phyloP scores from a whole-genome alignment of 345 rosid genomes.

The Ceriops decandra region DNA sequence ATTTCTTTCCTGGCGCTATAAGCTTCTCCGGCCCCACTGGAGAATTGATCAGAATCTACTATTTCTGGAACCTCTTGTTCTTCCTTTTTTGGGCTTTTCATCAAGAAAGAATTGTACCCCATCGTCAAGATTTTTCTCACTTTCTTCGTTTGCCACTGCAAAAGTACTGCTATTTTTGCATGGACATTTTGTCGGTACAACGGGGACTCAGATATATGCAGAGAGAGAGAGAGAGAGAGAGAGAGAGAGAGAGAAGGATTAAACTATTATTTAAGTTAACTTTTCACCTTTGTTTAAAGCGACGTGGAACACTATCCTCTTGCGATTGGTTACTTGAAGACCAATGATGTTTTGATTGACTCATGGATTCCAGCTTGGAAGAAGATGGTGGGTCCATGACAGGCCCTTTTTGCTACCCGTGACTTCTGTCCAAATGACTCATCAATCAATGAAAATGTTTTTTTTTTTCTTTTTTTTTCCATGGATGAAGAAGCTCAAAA shows the following conservation, averaged over 20 bases:
- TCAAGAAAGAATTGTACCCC: constrained; percentile 32
- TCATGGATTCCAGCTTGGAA: constrained; percentile 22
- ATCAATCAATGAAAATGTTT: no score
- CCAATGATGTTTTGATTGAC: constrained; percentile 15
- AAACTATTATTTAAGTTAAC: neutral
- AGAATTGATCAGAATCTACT: neutral
- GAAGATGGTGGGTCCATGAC: neutral
- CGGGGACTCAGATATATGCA: neutral
- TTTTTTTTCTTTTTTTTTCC: no score
- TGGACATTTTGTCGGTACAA: neutral
- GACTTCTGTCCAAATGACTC: no score
- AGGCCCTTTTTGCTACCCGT: neutral
- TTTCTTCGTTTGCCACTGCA: neutral
- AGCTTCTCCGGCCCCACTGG: constrained; percentile 3
- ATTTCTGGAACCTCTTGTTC: constrained; percentile 33
- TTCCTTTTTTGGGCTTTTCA: constrained; percentile 44
- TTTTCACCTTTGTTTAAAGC: neutral
- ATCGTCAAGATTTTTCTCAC: constrained; percentile 1
- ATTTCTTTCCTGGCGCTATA: constrained; percentile 7
- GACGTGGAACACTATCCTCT: constrained; percentile 36
- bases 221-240: neutral
- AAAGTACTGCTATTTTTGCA: neutral
- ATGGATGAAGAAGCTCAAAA: neutral
- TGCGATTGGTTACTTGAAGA: constrained; percentile 21
- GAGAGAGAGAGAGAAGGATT: neutral